These are phyloP conservation scores for Dactylellina leptospora DNA, from an alignment of 2,329 filamentous ascomycete species.

Conservation along the genomic window DNA sequence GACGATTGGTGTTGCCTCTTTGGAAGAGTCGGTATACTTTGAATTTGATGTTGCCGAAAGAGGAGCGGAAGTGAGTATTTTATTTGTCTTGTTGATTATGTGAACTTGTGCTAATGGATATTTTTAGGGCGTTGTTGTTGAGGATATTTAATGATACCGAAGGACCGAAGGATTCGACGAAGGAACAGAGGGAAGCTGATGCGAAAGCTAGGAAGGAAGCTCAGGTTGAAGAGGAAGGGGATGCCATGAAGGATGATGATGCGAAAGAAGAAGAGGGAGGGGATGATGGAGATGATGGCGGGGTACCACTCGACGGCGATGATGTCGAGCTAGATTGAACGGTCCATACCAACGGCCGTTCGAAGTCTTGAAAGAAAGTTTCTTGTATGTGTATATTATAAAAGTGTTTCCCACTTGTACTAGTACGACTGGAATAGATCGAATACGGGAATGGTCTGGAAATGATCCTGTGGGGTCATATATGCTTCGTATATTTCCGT, in stretches of 20 bases:
- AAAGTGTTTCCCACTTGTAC: no score
- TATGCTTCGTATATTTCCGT: no score
- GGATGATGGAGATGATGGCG: conserved; percentile 59
- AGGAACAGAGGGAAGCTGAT: conserved; percentile 64
- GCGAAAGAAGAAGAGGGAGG: conserved; percentile 59
- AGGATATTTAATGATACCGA: conserved; percentile 89
- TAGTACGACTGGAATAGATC: no score
- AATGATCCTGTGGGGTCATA: no score
- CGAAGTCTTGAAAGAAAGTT: no score
- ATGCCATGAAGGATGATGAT: conserved; percentile 59
- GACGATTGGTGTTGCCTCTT: conserved; percentile 82
- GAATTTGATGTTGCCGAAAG: conserved; percentile 98
- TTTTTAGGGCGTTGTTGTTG: conserved; percentile 79
- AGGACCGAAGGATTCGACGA: conserved; percentile 76
- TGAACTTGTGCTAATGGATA: neutral
- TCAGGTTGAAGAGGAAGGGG: conserved; percentile 41
- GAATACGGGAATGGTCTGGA: no score
- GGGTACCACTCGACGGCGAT: conserved; percentile 58
- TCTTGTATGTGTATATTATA: no score
- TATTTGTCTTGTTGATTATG: neutral
- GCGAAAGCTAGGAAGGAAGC: conserved; percentile 57
- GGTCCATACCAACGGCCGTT: neutral
- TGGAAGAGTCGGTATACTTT: conserved; percentile 93
- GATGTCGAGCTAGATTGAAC: conserved; percentile 17
- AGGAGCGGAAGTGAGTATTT: conserved; percentile 72